These are phyloP conservation scores for Stylosanthes scabra DNA, from an alignment of 331 rosid species.

Conservation along the genomic window DNA sequence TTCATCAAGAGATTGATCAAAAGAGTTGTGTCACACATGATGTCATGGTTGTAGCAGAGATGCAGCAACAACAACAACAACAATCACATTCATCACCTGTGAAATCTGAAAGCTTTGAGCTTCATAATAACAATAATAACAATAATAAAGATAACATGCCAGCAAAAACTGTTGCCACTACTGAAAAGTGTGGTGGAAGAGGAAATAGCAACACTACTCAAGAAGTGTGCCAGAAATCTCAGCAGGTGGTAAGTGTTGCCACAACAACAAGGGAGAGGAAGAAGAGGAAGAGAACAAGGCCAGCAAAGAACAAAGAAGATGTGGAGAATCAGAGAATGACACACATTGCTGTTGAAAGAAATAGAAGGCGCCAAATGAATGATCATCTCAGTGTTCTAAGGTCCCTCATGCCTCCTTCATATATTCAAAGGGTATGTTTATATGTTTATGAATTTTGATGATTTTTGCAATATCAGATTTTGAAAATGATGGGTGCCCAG, in stretches of 20 bases:
- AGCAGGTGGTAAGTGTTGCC: neutral
- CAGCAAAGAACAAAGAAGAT: conserved; percentile 84
- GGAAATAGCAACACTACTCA: neutral
- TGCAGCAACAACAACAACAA: conserved; percentile 19
- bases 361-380: conserved; percentile 94
- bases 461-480: too few species aligned
- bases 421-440: conserved; percentile 74
- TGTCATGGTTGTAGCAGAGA: conserved; percentile 45
- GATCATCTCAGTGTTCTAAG: conserved; percentile 90
- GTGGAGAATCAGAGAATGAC: conserved; percentile 97
- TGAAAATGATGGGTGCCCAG: too few species aligned
- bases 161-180: neutral
- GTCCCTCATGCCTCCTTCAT: conserved; percentile 87
- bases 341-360: conserved; percentile 94
- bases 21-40: conserved; percentile 79
- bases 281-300: conserved; percentile 83
- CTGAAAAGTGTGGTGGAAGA: conserved; percentile 19
- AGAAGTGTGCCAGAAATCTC: conserved; percentile 40
- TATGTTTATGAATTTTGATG: too few species aligned
- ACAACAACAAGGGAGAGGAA: conserved; percentile 53
- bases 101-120: conserved; percentile 69
- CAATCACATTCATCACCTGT: conserved; percentile 58
- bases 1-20: conserved; percentile 54
- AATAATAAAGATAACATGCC: neutral
- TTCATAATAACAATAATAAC: conserved; percentile 41